phyloP scores from a whole-genome alignment of 441 rosid genomes.

The Iberis amara region DNA sequence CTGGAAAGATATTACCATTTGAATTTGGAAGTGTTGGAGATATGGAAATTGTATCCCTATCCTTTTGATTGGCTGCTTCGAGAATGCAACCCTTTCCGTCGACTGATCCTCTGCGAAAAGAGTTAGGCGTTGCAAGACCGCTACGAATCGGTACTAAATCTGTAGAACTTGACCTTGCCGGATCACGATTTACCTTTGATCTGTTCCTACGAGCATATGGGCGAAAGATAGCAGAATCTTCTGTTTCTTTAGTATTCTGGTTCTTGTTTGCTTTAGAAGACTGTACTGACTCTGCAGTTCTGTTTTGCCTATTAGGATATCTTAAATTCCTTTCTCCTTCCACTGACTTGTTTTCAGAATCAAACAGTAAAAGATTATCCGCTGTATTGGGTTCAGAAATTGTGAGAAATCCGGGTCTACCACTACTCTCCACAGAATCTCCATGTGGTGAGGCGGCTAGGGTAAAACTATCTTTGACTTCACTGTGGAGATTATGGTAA shows the following conservation, averaged over 20 bases:
- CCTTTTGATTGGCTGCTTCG: conserved; percentile 51
- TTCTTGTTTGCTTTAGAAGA: conserved; percentile 51
- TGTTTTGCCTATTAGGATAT: conserved; percentile 47
- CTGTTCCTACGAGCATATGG: conserved; percentile 93
- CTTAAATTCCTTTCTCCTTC: conserved; percentile 44
- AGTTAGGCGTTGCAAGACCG: conserved; percentile 50
- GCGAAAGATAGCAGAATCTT: conserved; percentile 83
- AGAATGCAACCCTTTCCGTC: conserved; percentile 45
- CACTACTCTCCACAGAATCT: conserved; percentile 91
- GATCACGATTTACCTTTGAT: conserved; percentile 74
- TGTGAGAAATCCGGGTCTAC: conserved; percentile 56
- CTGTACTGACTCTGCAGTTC: conserved; percentile 52
- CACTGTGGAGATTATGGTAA: conserved; percentile 42
- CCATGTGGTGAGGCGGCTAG: conserved; percentile 78
- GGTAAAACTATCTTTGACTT: conserved; percentile 82
- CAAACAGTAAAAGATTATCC: conserved; percentile 68
- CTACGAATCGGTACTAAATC: conserved; percentile 58
- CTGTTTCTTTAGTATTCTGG: conserved; percentile 62
- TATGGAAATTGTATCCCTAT: conserved; percentile 35
- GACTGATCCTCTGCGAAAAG: conserved; percentile 42
- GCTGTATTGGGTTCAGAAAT: conserved; percentile 76
- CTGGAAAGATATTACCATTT: conserved; percentile 54
- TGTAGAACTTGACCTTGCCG: conserved; percentile 60
- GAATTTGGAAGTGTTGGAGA: conserved; percentile 39
- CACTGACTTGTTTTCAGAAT: conserved; percentile 63